Evolutionary conservation across 257 asterid genomes (phyloP), one percentile per base, ranked within the genome.

Genomic region (Scutellaria galericulata): DNA sequence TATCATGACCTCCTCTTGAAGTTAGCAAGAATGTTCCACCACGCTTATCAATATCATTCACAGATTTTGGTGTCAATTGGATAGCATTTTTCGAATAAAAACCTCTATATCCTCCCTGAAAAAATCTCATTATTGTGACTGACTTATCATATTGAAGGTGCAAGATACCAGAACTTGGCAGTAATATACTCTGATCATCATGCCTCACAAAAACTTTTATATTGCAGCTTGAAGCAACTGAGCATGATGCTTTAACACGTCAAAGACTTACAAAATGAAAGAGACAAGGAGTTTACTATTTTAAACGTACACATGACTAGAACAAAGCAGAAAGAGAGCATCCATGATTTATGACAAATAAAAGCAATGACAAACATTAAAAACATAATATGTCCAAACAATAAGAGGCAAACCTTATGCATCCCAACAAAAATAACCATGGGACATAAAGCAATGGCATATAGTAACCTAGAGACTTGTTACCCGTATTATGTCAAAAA

Each of bases 21-120:
- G 97, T 93, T 84, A 83, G 98, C 81, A 90, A 88, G 83, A 89
- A 81, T 40, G 98, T 93, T 46, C 98, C 98, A 70, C 98, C 98
- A 64, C 96, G 96, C 75, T 93, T 93, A 75, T 93, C 97, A 68
- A 93, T 88, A 74, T 90, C 97, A 74, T 81, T 87, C 47, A 93
- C 98, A 68, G 83, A 81, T 67, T 87, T 93, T 50, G 96, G 88
- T 1, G 93, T 93, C 93, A 93, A 78, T 20, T 79, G 78, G 60
- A 90, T 82, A 41, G 96, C 90, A 77, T 93, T 93, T 77, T 87
- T 92, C 8, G 94, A 89, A 84, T 93, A 93, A 84, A 93, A 93
- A 53, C 98, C 98, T 78, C 87, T 83, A 79, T 90, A 93, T 74
- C 98, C 98, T 79, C 97, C 98, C 98, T 93, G 90, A 40, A 83